Evolutionary conservation across 352 stramenopile species (phyloP).

Genomic region (Pilasporangium apinafurcum): DNA sequence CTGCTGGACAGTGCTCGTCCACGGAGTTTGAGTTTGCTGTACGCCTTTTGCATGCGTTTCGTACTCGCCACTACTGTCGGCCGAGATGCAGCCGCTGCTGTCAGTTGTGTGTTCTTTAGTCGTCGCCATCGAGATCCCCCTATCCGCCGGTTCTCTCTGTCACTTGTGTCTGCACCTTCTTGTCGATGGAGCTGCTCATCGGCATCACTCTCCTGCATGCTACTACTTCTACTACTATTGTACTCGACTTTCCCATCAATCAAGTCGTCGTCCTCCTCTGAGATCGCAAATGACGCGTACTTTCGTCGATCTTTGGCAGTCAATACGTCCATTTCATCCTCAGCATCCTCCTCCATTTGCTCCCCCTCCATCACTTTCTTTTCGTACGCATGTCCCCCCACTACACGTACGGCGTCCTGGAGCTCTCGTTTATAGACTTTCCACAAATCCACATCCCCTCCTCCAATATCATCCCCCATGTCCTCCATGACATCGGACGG

Average conservation of each 20-base stretch:
- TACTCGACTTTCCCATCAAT: neutral
- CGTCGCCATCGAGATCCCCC: neutral
- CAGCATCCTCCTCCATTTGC: too few relatives aligned
- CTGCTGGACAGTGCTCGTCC: conserved; percentile 7
- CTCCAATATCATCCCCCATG: too few relatives aligned
- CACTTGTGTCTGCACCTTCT: conserved; percentile 1
- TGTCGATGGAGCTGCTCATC: conserved; percentile 7
- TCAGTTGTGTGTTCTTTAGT: conserved; percentile 4
- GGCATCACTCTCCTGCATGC: conserved; percentile 7
- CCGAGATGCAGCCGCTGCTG: too few relatives aligned
- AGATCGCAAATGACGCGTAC: neutral
- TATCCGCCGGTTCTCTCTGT: neutral
- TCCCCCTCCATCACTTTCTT: too few relatives aligned
- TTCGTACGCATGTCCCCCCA: too few relatives aligned
- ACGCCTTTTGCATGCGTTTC: conserved; percentile 8
- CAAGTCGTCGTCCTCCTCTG: conserved; percentile 1
- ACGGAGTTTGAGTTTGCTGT: conserved; percentile 7
- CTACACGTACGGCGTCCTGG: too few relatives aligned
- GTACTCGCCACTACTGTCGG: conserved; percentile 1
- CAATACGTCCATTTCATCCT: too few relatives aligned
- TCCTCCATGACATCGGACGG: neutral
- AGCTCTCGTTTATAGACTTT: too few relatives aligned
- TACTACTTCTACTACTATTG: neutral
- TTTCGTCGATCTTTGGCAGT: neutral
- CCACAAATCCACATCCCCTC: too few relatives aligned